Evolutionary conservation across 2,329 filamentous ascomycete species (phyloP), one percentile per base, ranked within the genome.

Genomic region (Penicillium sp.): DNA sequence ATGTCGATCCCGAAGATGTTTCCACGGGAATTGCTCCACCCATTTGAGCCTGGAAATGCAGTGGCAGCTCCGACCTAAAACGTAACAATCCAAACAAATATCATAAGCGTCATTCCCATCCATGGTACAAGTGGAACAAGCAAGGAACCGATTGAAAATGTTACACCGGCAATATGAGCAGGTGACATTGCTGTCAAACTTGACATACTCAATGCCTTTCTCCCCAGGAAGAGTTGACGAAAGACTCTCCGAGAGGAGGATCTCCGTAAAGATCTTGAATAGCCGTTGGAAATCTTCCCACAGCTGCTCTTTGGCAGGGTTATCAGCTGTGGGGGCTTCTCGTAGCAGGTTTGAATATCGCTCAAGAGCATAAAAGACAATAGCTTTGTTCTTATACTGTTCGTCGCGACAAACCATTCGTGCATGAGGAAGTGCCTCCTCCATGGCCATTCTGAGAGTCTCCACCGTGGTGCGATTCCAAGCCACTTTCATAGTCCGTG

Each of bases 311-410:
- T 90, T 80, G 52, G 85, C 86, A 2, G 78, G 73, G 55, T 72
- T 77, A 57, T 66, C 76, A 65, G 60, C 53, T 27, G 82, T 77
- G 16, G 90, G 31, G 19, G 55, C 82, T 49, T 85, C 79, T n/a
- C 79, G 78, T 60, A 89, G 77, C 27, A 84, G 72, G 6, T 73
- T 73, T 1, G 82, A 83, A 71, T 98, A 98, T 68, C 92, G 95
- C 11, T 88, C 79, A 3, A 98, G 80, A 0, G 92, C 91, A 70
- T 88, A 96, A 73, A 93, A 96, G 45, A 97, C 82, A 56, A 98
- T 97, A 5, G 93, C 91, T 73, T 98, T 98, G 77, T 96, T 97
- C 73, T 98, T 98, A 80, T 99, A 99, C 73, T 98, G 93, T 72
- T 99, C 95, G 64, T 99, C 95, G 37, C 95, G 89, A 70, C 95